A percentile compares a stretch with the other conserved stretches of the same genome.
These are phyloP conservation scores for Xylariaceae sp. DNA, from an alignment of 2,329 filamentous ascomycete genomes.

Conservation along the genomic window DNA sequence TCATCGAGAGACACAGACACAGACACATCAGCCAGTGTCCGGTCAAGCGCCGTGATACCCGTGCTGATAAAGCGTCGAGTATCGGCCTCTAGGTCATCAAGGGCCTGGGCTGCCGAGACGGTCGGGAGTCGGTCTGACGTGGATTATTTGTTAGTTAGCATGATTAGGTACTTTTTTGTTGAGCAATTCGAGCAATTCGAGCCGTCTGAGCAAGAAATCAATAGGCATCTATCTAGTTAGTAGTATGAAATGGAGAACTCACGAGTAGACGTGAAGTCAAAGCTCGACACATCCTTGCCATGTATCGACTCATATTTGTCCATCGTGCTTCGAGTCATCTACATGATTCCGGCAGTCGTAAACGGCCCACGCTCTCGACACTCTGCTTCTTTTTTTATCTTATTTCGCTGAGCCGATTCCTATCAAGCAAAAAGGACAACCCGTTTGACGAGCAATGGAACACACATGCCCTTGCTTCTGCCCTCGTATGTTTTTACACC, in stretches of 20 bases:
- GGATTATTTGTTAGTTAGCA: slow-evolving; percentile 9
- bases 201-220: too few species aligned
- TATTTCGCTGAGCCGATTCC: not conserved
- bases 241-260: slow-evolving; percentile 25
- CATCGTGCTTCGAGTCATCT: slow-evolving; percentile 35
- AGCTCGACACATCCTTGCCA: slow-evolving; percentile 56
- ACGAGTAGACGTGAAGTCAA: slow-evolving; percentile 51
- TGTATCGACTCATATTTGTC: slow-evolving; percentile 53
- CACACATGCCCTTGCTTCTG: too few species aligned
- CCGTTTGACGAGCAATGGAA: too few species aligned
- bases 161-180: too few species aligned
- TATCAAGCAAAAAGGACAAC: not conserved
- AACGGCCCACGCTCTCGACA: not conserved
- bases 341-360: slow-evolving; percentile 11
- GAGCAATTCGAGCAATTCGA: too few species aligned
- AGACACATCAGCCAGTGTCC: slow-evolving; percentile 35
- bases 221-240: too few species aligned
- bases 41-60: slow-evolving; percentile 49
- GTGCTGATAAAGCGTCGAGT: slow-evolving; percentile 50
- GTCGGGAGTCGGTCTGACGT: slow-evolving; percentile 66
- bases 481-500: too few species aligned
- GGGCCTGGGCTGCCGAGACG: slow-evolving; percentile 66
- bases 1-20: slow-evolving; percentile 25
- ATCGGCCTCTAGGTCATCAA: slow-evolving; percentile 53
- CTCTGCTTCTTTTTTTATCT: not conserved